phyloP scores from a whole-genome alignment of 1,284 basidiomycete genomes.

The Coriolopsis trogii region DNA sequence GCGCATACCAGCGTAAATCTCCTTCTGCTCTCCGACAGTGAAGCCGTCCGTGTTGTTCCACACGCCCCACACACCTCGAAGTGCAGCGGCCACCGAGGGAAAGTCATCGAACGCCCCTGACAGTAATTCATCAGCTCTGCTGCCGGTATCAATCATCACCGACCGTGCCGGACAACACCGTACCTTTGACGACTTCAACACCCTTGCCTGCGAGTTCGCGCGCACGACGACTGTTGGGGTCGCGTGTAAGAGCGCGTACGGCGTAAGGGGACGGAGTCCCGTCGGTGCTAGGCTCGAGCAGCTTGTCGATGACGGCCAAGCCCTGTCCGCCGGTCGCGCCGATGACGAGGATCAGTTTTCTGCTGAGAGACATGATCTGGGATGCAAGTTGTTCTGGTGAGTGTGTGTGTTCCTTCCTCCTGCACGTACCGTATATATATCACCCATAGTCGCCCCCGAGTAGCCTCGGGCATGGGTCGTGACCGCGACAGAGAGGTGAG shows the following conservation, averaged over 20 bases:
- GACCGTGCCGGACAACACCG: background rate
- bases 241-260: conserved; percentile 50
- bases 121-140: no score
- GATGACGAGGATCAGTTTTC: conserved; percentile 52
- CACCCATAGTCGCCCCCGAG: no score
- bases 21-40: conserved; percentile 46
- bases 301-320: conserved; percentile 45
- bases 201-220: conserved; percentile 41
- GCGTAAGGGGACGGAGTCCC: conserved; percentile 48
- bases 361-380: conserved; percentile 1
- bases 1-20: conserved; percentile 45
- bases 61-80: conserved; percentile 47
- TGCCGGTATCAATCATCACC: no score
- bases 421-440: no score
- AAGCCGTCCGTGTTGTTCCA: conserved; percentile 52
- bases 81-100: conserved; percentile 34
- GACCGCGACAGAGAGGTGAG: no score
- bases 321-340: conserved; percentile 57
- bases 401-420: no score
- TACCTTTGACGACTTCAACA: conserved; percentile 48
- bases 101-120: conserved; percentile 36
- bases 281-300: conserved; percentile 40
- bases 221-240: conserved; percentile 41
- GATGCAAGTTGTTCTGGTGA: no score
- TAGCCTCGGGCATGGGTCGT: no score